Conservation (phyloP, 768 basidiomycete genomes). For the Hericium rajendrae region DNA sequence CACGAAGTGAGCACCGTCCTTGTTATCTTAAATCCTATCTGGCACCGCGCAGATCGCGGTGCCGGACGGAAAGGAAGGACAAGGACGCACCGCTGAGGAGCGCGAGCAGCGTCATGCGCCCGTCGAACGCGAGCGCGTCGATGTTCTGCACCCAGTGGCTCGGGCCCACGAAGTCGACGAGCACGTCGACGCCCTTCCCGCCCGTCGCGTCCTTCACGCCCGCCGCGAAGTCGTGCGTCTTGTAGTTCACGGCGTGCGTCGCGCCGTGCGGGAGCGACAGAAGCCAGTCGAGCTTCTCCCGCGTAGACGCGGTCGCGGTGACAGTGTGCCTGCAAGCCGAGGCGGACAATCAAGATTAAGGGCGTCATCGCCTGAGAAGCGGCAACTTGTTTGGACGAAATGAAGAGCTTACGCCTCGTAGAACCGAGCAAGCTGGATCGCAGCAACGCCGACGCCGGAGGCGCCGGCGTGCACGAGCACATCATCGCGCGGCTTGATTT, state of each 20-base stretch:
- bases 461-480: slow-evolving; percentile 89
- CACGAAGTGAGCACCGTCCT: slow-evolving; percentile 11
- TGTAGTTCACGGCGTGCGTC: slow-evolving; percentile 79
- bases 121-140: slow-evolving; percentile 58
- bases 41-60: neutral
- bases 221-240: slow-evolving; percentile 68
- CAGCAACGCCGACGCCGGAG: slow-evolving; percentile 82
- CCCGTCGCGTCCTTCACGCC: slow-evolving; percentile 60
- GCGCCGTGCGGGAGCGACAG: slow-evolving; percentile 56
- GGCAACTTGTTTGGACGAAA: neutral
- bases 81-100: slow-evolving; percentile 48
- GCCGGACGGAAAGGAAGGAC: neutral
- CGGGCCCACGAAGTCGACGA: slow-evolving; percentile 79
- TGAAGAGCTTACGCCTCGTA: slow-evolving; percentile 54
- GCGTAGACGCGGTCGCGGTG: slow-evolving; percentile 78
- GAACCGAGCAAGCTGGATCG: slow-evolving; percentile 75
- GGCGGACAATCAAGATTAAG: neutral
- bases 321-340: slow-evolving; percentile 44
- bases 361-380: neutral
- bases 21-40: slow-evolving; percentile 4
- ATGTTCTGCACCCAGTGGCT: slow-evolving; percentile 70
- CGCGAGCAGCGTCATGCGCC: slow-evolving; percentile 62
- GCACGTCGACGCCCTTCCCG: slow-evolving; percentile 67
- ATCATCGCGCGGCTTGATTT: slow-evolving; percentile 58
- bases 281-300: slow-evolving; percentile 75